A percentile compares a stretch with the other conserved stretches of the same genome.
phyloP scores from a whole-genome alignment of 139 green algal genomes.

The Volvox africanus region DNA sequence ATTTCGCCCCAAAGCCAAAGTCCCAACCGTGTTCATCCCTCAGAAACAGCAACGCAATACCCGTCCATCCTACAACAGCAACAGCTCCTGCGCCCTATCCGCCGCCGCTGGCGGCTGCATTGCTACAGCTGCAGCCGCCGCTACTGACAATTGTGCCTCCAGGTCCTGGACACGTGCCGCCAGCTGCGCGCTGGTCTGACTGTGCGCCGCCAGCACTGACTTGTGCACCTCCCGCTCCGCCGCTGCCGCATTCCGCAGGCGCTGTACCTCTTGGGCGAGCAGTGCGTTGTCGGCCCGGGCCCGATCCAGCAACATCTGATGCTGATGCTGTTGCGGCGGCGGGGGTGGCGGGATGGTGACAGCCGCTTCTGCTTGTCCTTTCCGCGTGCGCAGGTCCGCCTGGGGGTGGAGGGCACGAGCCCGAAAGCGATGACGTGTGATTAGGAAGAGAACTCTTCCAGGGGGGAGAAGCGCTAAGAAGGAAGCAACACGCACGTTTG shows the following conservation, averaged over 20 bases:
- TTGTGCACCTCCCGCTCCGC: constrained; percentile 35
- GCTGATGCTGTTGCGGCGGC: background rate
- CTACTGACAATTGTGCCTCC: background rate
- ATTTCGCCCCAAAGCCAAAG: background rate
- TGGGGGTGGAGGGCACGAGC: background rate
- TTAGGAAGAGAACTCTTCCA: too few species aligned
- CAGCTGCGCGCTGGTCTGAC: background rate
- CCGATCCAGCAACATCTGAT: background rate
- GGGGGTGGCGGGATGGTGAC: background rate
- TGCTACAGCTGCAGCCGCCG: background rate
- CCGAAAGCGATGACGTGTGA: too few species aligned
- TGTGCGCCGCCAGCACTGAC: background rate
- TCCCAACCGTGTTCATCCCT: background rate
- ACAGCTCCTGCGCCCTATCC: background rate
- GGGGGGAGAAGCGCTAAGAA: too few species aligned
- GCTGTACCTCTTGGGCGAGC: constrained; percentile 38
- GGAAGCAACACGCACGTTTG: too few species aligned
- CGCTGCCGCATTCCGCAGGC: background rate
- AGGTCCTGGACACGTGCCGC: background rate
- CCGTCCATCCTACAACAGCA: background rate
- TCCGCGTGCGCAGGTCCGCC: background rate
- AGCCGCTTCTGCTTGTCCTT: background rate
- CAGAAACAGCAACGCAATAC: too few species aligned
- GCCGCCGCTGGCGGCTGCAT: background rate
- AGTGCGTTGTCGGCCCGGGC: constrained; percentile 37